These are phyloP conservation scores for Aegilops speltoides DNA, from an alignment of 176 grass and related monocot species.

Conservation along the genomic window DNA sequence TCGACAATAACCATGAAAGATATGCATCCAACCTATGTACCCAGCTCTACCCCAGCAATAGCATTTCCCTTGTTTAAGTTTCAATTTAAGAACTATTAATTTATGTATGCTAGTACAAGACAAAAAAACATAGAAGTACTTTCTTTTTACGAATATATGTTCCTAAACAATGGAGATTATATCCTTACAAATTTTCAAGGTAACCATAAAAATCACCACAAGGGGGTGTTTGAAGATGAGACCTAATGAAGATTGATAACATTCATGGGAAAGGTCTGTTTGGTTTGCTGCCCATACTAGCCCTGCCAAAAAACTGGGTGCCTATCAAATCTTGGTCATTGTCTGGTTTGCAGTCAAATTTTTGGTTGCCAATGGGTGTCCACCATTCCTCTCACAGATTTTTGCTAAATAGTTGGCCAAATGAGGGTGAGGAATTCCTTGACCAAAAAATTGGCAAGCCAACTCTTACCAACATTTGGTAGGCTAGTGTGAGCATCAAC, in stretches of 20 bases:
- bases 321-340: no score
- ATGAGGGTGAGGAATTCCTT: no score
- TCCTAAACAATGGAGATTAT: not conserved
- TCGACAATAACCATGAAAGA: not conserved
- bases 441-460: no score
- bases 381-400: no score
- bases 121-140: not conserved
- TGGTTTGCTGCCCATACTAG: no score
- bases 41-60: not conserved
- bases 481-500: no score
- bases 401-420: no score
- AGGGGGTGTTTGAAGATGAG: not conserved
- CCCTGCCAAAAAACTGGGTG: no score
- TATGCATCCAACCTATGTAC: not conserved
- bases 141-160: not conserved
- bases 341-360: no score
- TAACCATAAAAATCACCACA: not conserved
- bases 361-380: no score
- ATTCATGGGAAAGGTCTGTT: not conserved
- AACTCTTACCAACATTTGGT: no score
- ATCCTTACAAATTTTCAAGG: not conserved
- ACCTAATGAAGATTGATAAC: not conserved
- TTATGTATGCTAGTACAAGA: not conserved
- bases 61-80: not conserved
- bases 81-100: not conserved